A percentile compares a stretch with the other conserved stretches of the same genome.
phyloP scores from a whole-genome alignment of 2,329 filamentous ascomycete species.

The Furcasterigmium furcatum region DNA sequence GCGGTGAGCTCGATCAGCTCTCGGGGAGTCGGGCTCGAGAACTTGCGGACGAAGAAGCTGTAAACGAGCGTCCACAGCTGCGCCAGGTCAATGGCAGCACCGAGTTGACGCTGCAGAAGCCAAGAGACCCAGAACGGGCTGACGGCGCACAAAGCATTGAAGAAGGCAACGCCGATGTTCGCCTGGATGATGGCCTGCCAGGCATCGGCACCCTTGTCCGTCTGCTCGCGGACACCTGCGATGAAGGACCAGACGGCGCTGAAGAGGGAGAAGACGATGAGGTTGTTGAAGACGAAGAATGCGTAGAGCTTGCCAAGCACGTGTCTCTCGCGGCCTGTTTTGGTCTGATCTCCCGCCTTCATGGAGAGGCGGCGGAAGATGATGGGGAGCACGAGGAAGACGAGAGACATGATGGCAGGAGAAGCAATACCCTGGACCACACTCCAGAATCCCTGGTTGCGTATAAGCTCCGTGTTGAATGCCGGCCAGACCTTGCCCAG shows the following conservation, averaged over 20 bases:
- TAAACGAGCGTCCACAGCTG: constrained; percentile 83
- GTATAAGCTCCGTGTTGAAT: constrained; percentile 64
- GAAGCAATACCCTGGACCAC: constrained; percentile 89
- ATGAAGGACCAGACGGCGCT: constrained; percentile 77
- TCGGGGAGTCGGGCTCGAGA: constrained; percentile 82
- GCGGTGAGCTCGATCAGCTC: constrained; percentile 91
- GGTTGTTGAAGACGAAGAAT: constrained; percentile 97
- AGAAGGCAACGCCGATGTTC: constrained; percentile 60
- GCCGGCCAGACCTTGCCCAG: constrained; percentile 74
- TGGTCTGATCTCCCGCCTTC: constrained; percentile 82
- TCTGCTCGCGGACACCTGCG: constrained; percentile 58
- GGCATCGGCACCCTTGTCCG: constrained; percentile 51
- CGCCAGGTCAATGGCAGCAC: constrained; percentile 88
- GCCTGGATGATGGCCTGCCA: constrained; percentile 67
- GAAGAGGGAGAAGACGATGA: constrained; percentile 92
- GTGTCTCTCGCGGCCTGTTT: constrained; percentile 87
- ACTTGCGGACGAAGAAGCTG: constrained; percentile 81
- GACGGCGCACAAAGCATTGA: constrained; percentile 74
- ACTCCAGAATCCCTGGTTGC: constrained; percentile 70
- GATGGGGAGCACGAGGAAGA: constrained; percentile 85
- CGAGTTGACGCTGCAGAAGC: constrained; percentile 87
- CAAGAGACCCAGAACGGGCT: constrained; percentile 95
- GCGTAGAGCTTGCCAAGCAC: constrained; percentile 87
- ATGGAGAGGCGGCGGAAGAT: constrained; percentile 87
- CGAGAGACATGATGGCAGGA: constrained; percentile 79